These are phyloP conservation scores for Rhizopus delemar DNA, from an alignment of 371 early-diverging fungal genomes.

Conservation along the genomic window DNA sequence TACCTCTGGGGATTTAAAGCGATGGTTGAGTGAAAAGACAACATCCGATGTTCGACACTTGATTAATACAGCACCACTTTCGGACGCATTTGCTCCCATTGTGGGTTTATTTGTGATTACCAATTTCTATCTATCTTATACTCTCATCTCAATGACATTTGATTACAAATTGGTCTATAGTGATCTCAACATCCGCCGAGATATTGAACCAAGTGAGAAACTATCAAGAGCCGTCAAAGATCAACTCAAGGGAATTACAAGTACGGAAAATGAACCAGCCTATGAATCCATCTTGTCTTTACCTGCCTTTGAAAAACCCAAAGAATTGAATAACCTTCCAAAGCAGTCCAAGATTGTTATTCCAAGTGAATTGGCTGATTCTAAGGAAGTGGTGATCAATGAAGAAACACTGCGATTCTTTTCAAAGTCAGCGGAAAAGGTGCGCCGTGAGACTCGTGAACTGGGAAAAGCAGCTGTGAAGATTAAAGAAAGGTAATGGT, in stretches of 20 bases:
- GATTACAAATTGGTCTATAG: conserved; percentile 28
- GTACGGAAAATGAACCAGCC: neutral
- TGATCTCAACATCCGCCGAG: conserved; percentile 30
- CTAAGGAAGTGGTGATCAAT: conserved; percentile 43
- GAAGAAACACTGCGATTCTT: conserved; percentile 47
- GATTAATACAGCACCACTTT: conserved; percentile 28
- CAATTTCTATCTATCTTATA: conserved; percentile 47
- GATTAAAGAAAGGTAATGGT: conserved; percentile 21
- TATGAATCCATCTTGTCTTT: conserved; percentile 31
- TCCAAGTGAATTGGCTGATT: conserved; percentile 32
- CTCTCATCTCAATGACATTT: conserved; percentile 28
- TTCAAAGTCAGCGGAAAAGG: conserved; percentile 25
- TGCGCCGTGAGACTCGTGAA: conserved; percentile 28
- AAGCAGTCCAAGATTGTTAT: conserved; percentile 36
- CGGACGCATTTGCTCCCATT: conserved; percentile 28
- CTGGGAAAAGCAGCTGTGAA: conserved; percentile 20
- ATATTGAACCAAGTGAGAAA: conserved; percentile 1
- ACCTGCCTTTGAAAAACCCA: conserved; percentile 34
- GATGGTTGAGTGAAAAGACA: conserved; percentile 27
- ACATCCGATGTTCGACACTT: conserved; percentile 17
- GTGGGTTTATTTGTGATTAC: conserved; percentile 34
- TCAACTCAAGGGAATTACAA: conserved; percentile 21
- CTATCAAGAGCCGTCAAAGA: conserved; percentile 17
- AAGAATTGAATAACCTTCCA: conserved; percentile 22
- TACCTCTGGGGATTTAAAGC: conserved; percentile 9